Conservation (phyloP, 2,329 filamentous ascomycete species). For the Magnaporthiopsis incrustans region DNA sequence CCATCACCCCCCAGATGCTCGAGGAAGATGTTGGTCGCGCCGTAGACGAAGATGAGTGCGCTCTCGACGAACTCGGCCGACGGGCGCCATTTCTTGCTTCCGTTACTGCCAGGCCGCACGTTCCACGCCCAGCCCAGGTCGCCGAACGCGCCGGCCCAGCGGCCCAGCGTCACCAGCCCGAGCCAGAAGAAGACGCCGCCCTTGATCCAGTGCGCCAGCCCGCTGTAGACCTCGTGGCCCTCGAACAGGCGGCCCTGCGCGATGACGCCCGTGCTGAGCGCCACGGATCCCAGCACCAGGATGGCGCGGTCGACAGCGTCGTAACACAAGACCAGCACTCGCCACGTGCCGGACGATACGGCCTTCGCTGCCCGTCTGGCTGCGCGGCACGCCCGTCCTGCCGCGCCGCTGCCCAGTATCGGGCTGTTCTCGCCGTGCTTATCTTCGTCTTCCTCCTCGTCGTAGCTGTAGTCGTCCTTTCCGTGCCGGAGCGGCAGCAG, state of each 20-base stretch:
- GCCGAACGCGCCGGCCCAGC: conserved; percentile 85
- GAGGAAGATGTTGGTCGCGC: conserved; percentile 81
- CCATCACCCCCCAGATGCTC: conserved; percentile 67
- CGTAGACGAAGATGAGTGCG: conserved; percentile 83
- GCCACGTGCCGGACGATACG: conserved; percentile 45
- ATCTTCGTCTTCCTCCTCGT: conserved; percentile 38
- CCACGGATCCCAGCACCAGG: conserved; percentile 68
- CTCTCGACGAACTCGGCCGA: conserved; percentile 88
- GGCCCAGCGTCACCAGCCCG: conserved; percentile 75
- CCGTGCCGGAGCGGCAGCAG: not conserved
- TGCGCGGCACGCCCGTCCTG: not conserved
- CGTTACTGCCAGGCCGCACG: conserved; percentile 47
- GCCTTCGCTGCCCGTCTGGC: conserved; percentile 26
- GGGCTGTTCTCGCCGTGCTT: conserved; percentile 34
- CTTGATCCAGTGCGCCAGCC: conserved; percentile 89
- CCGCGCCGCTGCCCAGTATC: conserved; percentile 9
- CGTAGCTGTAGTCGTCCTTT: conserved; percentile 33
- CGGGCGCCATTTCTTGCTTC: conserved; percentile 51
- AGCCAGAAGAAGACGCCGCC: conserved; percentile 94
- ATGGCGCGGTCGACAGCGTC: conserved; percentile 67
- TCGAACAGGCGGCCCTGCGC: conserved; percentile 79
- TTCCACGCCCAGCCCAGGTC: conserved; percentile 97
- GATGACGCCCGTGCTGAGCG: conserved; percentile 62
- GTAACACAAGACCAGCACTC: conserved; percentile 51
- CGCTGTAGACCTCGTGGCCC: conserved; percentile 64